Conservation (phyloP, 495 filamentous ascomycete genomes). For the Penicillium cosmopolitanum region DNA sequence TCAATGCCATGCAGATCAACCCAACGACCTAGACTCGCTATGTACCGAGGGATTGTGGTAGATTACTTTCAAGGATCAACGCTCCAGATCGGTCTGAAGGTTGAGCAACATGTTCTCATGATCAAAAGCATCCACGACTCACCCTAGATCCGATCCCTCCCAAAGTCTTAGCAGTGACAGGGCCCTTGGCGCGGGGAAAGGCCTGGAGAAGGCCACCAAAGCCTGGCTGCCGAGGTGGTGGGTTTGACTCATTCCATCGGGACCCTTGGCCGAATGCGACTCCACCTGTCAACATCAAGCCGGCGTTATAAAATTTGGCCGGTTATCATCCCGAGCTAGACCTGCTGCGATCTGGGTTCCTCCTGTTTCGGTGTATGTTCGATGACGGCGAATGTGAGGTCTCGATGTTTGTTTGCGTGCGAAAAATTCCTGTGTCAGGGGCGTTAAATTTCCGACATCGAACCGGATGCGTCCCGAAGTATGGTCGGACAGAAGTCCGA, state of each 20-base stretch:
- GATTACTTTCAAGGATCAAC: background rate
- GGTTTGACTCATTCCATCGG: conserved; percentile 17
- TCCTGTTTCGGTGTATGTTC: background rate
- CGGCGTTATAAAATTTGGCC: background rate
- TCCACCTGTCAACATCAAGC: conserved; percentile 11
- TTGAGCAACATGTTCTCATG: conserved; percentile 12
- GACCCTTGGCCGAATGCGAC: conserved; percentile 10
- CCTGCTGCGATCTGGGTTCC: background rate
- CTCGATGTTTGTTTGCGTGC: background rate
- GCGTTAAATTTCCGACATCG: conserved; percentile 8
- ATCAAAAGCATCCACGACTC: background rate
- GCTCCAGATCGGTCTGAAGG: conserved; percentile 9
- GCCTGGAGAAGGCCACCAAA: background rate
- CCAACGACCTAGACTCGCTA: conserved; percentile 3
- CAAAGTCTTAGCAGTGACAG: conserved; percentile 7
- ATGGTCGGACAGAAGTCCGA: conserved; percentile 25
- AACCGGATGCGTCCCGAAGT: conserved; percentile 18
- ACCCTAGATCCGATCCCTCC: conserved; percentile 1
- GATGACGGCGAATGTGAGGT: background rate
- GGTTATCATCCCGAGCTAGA: conserved; percentile 1
- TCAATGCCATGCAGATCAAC: conserved; percentile 16
- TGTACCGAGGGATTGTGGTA: background rate
- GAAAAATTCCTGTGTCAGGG: conserved; percentile 7
- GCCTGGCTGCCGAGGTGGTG: conserved; percentile 6
- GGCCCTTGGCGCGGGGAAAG: conserved; percentile 16